A percentile compares a stretch with the other conserved stretches of the same genome.
phyloP scores from a whole-genome alignment of 2,329 filamentous ascomycete genomes.

The Exophiala xenobiotica region DNA sequence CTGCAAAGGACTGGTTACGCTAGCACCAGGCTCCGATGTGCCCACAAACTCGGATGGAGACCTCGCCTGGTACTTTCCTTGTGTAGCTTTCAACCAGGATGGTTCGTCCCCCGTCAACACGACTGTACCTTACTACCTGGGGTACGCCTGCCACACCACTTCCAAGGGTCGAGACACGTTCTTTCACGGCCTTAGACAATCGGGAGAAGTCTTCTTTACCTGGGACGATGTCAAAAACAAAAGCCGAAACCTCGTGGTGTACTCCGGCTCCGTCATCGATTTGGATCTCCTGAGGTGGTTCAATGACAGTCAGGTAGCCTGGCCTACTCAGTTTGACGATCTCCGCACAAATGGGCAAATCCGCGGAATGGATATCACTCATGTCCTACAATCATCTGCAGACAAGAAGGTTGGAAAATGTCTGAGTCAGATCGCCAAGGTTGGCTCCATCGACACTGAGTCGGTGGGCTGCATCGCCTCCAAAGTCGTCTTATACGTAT shows the following conservation, averaged over 20 bases:
- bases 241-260: constrained; percentile 87
- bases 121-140: constrained; percentile 72
- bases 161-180: constrained; percentile 59
- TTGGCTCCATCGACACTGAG: constrained; percentile 92
- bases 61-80: constrained; percentile 96
- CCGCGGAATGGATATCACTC: constrained; percentile 83
- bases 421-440: constrained; percentile 89
- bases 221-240: constrained; percentile 92
- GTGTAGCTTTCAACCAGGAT: constrained; percentile 87
- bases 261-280: constrained; percentile 90
- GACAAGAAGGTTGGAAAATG: constrained; percentile 85
- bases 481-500: constrained; percentile 93
- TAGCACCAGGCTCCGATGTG: constrained; percentile 69
- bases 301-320: constrained; percentile 73
- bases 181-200: constrained; percentile 70
- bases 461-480: constrained; percentile 97
- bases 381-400: constrained; percentile 72
- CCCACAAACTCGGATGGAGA: constrained; percentile 71
- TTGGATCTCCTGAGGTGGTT: constrained; percentile 88
- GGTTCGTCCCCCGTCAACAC: constrained; percentile 76
- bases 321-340: constrained; percentile 75
- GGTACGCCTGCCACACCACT: constrained; percentile 87
- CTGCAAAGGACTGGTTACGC: constrained; percentile 86
- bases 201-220: constrained; percentile 90
- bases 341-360: constrained; percentile 70